A percentile compares a stretch with the other conserved stretches of the same genome.
phyloP scores from a whole-genome alignment of 441 rosid genomes.

The Hura crepitans region DNA sequence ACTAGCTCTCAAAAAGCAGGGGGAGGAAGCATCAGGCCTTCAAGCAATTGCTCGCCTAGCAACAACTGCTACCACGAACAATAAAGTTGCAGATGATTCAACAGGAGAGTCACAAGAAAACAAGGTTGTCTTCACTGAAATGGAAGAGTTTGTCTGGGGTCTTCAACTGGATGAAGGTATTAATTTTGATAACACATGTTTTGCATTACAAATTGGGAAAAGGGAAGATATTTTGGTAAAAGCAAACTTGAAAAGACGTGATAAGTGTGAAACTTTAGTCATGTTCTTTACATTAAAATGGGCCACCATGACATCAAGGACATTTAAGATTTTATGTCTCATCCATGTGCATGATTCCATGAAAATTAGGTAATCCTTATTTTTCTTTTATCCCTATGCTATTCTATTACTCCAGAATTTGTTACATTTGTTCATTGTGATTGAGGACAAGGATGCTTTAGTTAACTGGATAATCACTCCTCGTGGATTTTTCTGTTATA shows the following conservation, averaged over 20 bases:
- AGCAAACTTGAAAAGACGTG: neutral
- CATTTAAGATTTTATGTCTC: neutral
- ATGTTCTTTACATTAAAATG: neutral
- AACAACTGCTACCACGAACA: constrained; percentile 35
- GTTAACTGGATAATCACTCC: neutral
- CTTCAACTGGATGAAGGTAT: constrained; percentile 83
- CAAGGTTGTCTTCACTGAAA: constrained; percentile 84
- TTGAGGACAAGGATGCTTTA: neutral
- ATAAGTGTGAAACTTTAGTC: neutral
- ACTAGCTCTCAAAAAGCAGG: constrained; percentile 72
- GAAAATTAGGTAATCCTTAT: neutral
- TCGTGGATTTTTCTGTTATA: neutral
- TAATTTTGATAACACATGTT: neutral
- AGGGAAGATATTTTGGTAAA: neutral
- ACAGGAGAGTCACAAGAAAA: constrained; percentile 67
- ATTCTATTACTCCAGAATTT: neutral
- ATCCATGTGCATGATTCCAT: too few species aligned
- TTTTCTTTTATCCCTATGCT: neutral
- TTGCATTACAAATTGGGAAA: neutral
- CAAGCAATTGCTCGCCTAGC: constrained; percentile 68
- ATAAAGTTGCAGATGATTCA: constrained; percentile 42
- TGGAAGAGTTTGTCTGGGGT: constrained; percentile 94
- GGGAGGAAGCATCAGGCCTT: constrained; percentile 57
- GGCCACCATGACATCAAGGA: neutral
- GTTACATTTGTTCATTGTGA: neutral